Evolutionary conservation across 2,329 filamentous ascomycete genomes (phyloP), one percentile per base, ranked within the genome.

Genomic region (Pseudogymnoascus sp.): DNA sequence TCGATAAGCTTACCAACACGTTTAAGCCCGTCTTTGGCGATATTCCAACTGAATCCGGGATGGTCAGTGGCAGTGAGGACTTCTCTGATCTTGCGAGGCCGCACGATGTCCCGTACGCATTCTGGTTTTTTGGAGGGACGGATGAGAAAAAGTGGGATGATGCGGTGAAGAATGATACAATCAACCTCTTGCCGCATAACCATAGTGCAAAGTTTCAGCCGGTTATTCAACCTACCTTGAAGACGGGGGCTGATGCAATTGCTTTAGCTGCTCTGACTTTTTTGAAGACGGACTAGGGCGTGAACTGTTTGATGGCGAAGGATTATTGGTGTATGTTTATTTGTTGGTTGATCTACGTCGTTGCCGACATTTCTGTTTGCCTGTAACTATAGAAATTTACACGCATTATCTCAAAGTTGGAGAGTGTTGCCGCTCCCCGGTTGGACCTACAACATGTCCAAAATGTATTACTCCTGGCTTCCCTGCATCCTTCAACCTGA

Each of bases 191-290:
- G 11, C 80, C 84, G 0, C 78, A 78, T 0, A 87, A 87, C 65
- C 84, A 87, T 67, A 81, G 77, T 62, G 77, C 81, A 0, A 75
- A 77, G 60, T 87, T 87, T 71, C 79, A 80, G 32, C 84, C 83
- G 4, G 78, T 77, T 0, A 76, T 86, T 22, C 77, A 81, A 68
- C 83, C 83, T 6, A 87, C 84, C 0, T 69, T 87, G 73, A 76
- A 64, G 62, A 74, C 73, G 4, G 84, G 79, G 0, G 72, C 79
- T 2, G 78, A 83, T 71, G 80, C 79, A 1, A 71, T 83, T 67
- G 76, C 76, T 58, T 69, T 79, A 30, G 78, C 75, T 20, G 80
- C 80, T 5, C 73, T 84, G 73, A 79, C 72, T 4, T 54, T 54
- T 8, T 34, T 54, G 28, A 54, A 54, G n/a, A 18, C 16, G 9